A percentile compares a stretch with the other conserved stretches of the same genome.
phyloP scores from a whole-genome alignment of 176 grass and related monocot species.

The Panicum miliaceum region DNA sequence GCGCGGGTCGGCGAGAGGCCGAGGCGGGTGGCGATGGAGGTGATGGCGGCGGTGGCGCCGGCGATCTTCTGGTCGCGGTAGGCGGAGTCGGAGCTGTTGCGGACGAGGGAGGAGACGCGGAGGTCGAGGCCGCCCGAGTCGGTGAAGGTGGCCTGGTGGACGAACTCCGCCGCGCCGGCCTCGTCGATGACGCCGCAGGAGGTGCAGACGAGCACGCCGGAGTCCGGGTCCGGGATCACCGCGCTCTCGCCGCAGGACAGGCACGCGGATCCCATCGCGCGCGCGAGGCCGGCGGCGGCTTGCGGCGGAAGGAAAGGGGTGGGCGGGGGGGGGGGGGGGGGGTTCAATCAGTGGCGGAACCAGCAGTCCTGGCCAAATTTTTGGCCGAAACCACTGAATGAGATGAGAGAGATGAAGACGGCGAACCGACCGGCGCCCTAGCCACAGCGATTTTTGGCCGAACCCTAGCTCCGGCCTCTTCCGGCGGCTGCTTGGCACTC shows the following conservation, averaged over 20 bases:
- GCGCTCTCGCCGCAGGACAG: slow-evolving; percentile 42
- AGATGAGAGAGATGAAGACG: too few relatives aligned
- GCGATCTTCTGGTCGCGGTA: slow-evolving; percentile 61
- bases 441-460: too few relatives aligned
- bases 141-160: slow-evolving; percentile 52
- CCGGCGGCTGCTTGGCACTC: too few relatives aligned
- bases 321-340: too few relatives aligned
- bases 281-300: neutral
- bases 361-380: too few relatives aligned
- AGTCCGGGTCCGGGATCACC: slow-evolving; percentile 55
- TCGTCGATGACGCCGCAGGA: slow-evolving; percentile 50
- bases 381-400: too few relatives aligned
- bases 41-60: slow-evolving; percentile 38
- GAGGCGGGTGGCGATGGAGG: slow-evolving; percentile 45
- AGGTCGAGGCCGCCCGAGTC: slow-evolving; percentile 42
- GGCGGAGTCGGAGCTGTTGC: slow-evolving; percentile 33
- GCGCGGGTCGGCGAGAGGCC: slow-evolving; percentile 45
- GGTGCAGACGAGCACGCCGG: slow-evolving; percentile 49
- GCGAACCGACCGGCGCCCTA: too few relatives aligned
- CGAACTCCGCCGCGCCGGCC: slow-evolving; percentile 43
- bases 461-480: too few relatives aligned
- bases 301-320: slow-evolving; percentile 31
- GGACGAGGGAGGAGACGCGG: slow-evolving; percentile 44
- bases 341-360: too few relatives aligned
- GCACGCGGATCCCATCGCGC: slow-evolving; percentile 53